Evolutionary conservation across 352 stramenopile species (phyloP), one percentile per base, ranked within the genome.

Genomic region (Globisporangium alternatum): DNA sequence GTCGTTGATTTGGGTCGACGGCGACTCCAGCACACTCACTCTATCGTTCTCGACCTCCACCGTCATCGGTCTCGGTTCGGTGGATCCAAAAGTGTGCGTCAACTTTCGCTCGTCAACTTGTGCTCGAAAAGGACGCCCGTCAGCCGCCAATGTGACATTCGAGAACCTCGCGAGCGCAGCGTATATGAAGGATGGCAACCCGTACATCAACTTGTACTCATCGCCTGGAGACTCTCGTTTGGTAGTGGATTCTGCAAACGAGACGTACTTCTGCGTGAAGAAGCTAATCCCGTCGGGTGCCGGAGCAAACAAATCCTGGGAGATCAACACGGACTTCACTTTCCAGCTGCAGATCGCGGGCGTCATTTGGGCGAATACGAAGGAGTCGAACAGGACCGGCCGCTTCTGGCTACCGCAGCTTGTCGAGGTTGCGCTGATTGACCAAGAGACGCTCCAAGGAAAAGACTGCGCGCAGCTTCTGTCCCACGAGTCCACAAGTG

Each of bases 41-140:
- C n/a, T 94, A 21, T 94, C 85, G 12, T 91, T 94, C 59, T 80
- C 81, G 25, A 91, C 83, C 9, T 87, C 85, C 4, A 88, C 83
- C 2, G 84, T 92, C 52, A 77, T 94, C 45, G 77, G 81, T 25
- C 70, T 71, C 25, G 75, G 79, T 33, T 90, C 80, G 17, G 67
- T 81, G 25, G 76, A 89, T 55, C 83, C 83, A 1, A 81, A 84
- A 63, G 80, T 94, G 3, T 94, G 85, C 45, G 71, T 90, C 43
- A 73, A 94, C 60, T 66, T 94, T 37, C 75, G 79, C 8, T 82
- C 85, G 0, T 65, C 72, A 2, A 67, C 67, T 35, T 94, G 85
- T 52, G 67, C 62, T 8, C 76, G 63, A 43, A 89, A 86, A 63
- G 81, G 81, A 30, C 68, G 71, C 15, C 39, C 74, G 33, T 61